These are phyloP conservation scores for Cryphonectria carpinicola DNA, from an alignment of 2,329 filamentous ascomycete species.

Conservation along the genomic window DNA sequence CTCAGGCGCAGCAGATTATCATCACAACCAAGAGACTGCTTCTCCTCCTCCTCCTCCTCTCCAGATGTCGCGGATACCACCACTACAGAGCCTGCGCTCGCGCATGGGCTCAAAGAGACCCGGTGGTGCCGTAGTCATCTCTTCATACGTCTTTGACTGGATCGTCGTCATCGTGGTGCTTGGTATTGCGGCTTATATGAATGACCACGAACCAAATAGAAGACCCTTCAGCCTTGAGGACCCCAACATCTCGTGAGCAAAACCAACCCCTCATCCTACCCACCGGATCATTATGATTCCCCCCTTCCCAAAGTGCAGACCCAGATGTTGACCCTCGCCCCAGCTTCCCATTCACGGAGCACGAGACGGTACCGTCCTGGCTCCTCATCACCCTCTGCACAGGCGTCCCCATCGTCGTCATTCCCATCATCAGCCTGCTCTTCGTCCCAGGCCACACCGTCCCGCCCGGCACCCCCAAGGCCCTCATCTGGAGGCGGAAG, in stretches of 20 bases:
- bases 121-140: conserved; percentile 48
- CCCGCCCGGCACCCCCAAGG: conserved; percentile 62
- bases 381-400: conserved; percentile 68
- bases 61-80: conserved; percentile 24
- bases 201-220: conserved; percentile 64
- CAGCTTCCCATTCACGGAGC: conserved; percentile 69
- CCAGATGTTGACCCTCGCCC: not conserved
- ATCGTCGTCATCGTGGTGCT: conserved; percentile 64
- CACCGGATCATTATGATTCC: not conserved
- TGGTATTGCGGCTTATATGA: conserved; percentile 62
- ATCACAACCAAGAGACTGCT: not conserved
- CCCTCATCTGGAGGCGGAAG: conserved; percentile 76
- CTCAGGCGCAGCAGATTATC: conserved; percentile 7
- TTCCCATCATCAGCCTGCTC: conserved; percentile 69
- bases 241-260: conserved; percentile 70
- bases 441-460: conserved; percentile 75
- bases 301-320: not conserved
- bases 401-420: conserved; percentile 67
- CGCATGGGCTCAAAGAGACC: conserved; percentile 32
- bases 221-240: conserved; percentile 75
- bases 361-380: conserved; percentile 73
- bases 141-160: conserved; percentile 78
- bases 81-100: conserved; percentile 22
- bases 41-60: not conserved
- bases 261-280: not conserved